phyloP scores from a whole-genome alignment of 2,329 filamentous ascomycete species.

The Talaromyces sp. region DNA sequence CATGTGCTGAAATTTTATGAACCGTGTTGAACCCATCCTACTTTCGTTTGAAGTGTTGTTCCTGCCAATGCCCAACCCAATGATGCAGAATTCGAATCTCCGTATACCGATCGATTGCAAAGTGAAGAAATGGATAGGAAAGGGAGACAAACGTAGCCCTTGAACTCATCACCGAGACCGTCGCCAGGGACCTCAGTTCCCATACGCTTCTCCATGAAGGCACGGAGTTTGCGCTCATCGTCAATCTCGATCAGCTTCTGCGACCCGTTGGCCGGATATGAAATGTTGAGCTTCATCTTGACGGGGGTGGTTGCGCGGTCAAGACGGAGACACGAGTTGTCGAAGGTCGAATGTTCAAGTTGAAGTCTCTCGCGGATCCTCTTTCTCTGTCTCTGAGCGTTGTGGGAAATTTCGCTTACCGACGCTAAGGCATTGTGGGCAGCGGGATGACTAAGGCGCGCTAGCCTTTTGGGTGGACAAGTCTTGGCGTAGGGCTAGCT shows the following conservation, averaged over 20 bases:
- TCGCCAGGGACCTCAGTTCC: conserved; percentile 75
- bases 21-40: neutral
- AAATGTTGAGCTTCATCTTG: conserved; percentile 76
- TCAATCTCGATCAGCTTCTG: conserved; percentile 99
- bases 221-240: conserved; percentile 97
- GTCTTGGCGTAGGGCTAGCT: conserved; percentile 26
- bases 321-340: conserved; percentile 47
- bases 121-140: neutral
- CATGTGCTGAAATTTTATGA: neutral
- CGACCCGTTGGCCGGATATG: conserved; percentile 98
- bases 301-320: conserved; percentile 45
- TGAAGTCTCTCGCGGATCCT: conserved; percentile 22
- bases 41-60: neutral
- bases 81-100: conserved; percentile 4
- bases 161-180: conserved; percentile 97
- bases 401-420: conserved; percentile 19
- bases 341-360: conserved; percentile 37
- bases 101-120: neutral
- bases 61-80: neutral
- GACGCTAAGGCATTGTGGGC: conserved; percentile 16
- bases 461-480: conserved; percentile 26
- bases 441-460: conserved; percentile 23
- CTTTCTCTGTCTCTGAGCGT: conserved; percentile 20
- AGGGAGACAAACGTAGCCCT: conserved; percentile 67
- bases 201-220: conserved; percentile 98